Evolutionary conservation across 2,329 filamentous ascomycete species (phyloP).

Genomic region (Chalaropsis thielavioides): DNA sequence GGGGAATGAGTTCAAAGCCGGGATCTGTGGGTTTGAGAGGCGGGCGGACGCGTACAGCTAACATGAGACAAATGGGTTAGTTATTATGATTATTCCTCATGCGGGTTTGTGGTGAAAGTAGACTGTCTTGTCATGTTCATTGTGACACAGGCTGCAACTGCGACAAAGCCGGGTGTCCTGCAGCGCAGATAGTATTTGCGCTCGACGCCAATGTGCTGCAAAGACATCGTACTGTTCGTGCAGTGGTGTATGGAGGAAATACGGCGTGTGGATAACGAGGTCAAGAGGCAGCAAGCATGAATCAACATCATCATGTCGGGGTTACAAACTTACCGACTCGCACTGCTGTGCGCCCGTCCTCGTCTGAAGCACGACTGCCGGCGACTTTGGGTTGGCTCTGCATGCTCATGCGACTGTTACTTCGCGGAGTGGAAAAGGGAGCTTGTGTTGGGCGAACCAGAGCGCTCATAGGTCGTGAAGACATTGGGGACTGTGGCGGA

Average conservation of each 20-base stretch:
- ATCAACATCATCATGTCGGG: neutral
- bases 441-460: conserved; percentile 48
- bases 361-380: conserved; percentile 73
- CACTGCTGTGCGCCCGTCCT: conserved; percentile 79
- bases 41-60: conserved; percentile 85
- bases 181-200: neutral
- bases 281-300: neutral
- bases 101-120: neutral
- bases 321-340: conserved; percentile 68
- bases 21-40: conserved; percentile 72
- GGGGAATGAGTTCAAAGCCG: conserved; percentile 86
- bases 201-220: neutral
- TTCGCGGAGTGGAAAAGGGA: conserved; percentile 39
- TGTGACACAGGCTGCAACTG: neutral
- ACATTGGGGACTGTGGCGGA: conserved; percentile 51
- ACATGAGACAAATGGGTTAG: conserved; percentile 4
- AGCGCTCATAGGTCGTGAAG: conserved; percentile 62
- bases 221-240: neutral
- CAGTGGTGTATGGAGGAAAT: neutral
- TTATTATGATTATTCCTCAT: neutral
- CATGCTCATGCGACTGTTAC: conserved; percentile 75
- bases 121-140: neutral
- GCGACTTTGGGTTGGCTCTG: conserved; percentile 57
- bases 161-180: neutral
- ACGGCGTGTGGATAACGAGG: neutral